Conservation (phyloP, 2,329 filamentous ascomycete species). For the Scytalidium sp. region DNA sequence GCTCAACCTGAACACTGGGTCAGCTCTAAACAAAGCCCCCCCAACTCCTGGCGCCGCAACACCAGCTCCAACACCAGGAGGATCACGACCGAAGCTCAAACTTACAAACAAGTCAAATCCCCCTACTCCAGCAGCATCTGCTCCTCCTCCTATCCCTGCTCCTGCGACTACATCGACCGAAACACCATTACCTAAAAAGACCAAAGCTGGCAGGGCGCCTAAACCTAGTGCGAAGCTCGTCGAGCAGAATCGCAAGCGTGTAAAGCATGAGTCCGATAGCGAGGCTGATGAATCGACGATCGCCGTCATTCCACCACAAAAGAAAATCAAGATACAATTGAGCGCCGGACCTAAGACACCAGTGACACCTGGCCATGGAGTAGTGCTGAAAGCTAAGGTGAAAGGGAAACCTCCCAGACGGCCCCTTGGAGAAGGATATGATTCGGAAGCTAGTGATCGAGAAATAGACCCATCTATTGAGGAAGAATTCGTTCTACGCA, state of each 20-base stretch:
- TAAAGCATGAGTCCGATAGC: constrained; percentile 52
- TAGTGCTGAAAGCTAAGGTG: constrained; percentile 55
- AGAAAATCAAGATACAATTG: constrained; percentile 27
- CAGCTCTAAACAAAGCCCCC: neutral
- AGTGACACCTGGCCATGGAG: constrained; percentile 31
- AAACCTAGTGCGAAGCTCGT: constrained; percentile 58
- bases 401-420: constrained; percentile 67
- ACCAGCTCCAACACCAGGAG: constrained; percentile 15
- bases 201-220: constrained; percentile 56
- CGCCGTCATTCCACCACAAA: constrained; percentile 14
- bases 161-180: constrained; percentile 10
- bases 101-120: constrained; percentile 18
- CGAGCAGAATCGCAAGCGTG: constrained; percentile 55
- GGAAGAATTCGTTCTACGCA: constrained; percentile 84
- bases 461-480: constrained; percentile 87
- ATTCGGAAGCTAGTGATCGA: constrained; percentile 90
- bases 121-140: constrained; percentile 16
- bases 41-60: constrained; percentile 2
- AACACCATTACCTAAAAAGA: constrained; percentile 37
- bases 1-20: constrained; percentile 13
- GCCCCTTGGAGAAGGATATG: constrained; percentile 84
- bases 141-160: constrained; percentile 11
- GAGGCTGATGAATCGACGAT: constrained; percentile 37
- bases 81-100: constrained; percentile 15
- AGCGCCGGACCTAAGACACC: constrained; percentile 10